Evolutionary conservation across 2,329 filamentous ascomycete species (phyloP), one percentile per base, ranked within the genome.

Genomic region (Pyricularia sp.): DNA sequence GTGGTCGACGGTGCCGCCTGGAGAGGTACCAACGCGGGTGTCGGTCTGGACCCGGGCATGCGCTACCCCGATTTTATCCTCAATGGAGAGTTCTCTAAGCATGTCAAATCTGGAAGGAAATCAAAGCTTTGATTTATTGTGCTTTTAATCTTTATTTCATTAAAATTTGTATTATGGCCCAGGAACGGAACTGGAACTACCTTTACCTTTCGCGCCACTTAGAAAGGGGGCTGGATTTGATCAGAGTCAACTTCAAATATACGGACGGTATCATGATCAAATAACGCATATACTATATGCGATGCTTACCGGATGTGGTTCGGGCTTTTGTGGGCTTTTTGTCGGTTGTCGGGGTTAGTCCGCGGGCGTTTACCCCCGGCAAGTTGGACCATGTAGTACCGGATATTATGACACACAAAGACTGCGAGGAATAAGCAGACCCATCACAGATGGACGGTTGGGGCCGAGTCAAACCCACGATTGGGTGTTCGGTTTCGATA

Each of bases 1-100:
- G 89, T 96, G 35, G 90, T 90, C 69, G 85, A 89, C 70, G 86
- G 85, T 33, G 83, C 77, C 0, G 78, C 80, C 1, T 86, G 83
- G 66, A 72, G 81, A 68, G 78, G 78, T 35, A 77, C 74, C 2
- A 60, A 64, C n/a, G 68, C 77, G 60, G 73, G 71, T 2, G 77
- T 84, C 9, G 83, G 83, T 1, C 68, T 80, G 4, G 81, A 82
- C 63, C 70, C 72, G 5, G 72, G 71, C 13, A 80, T 83, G 78
- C 70, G 74, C 68, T 86, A 86, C 67, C 84, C 84, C 0, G 77
- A 83, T 49, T 85, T 79, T 67, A 66, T 80, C 67, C 64, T 79
- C 13, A 72, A 70, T 7, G 78, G 77, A 55, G 72, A 75, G 66
- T 71, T 77, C 61, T 76, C 75, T n/a, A 73, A 74, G 67, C 67